These are phyloP conservation scores for Paracoccidioides lutzii DNA, from an alignment of 2,329 filamentous ascomycete genomes.

Conservation along the genomic window DNA sequence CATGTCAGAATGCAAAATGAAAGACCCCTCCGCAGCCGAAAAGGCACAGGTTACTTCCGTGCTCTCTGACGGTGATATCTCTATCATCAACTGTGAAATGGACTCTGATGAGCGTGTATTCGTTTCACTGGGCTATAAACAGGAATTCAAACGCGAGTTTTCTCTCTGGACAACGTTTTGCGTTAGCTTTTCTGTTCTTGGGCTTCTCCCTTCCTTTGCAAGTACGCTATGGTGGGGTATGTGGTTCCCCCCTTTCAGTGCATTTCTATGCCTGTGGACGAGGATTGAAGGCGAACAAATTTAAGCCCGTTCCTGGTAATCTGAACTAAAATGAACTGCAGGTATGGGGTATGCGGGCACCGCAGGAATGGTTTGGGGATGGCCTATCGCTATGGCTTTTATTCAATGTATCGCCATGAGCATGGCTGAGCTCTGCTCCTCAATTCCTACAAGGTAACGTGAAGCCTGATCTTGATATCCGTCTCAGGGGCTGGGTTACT, in stretches of 20 bases:
- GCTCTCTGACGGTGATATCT: slow-evolving; percentile 26
- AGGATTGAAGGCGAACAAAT: neutral
- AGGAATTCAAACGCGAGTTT: slow-evolving; percentile 58
- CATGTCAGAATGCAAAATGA: neutral
- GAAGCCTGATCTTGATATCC: neutral
- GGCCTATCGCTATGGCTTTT: slow-evolving; percentile 59
- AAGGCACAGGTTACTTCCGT: slow-evolving; percentile 21
- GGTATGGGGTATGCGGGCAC: slow-evolving; percentile 44
- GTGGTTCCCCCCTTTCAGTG: slow-evolving; percentile 29
- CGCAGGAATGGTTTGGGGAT: slow-evolving; percentile 61
- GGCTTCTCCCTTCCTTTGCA: slow-evolving; percentile 57
- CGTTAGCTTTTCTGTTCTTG: slow-evolving; percentile 60
- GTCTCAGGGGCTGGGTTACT: neutral
- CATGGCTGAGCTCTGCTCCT: slow-evolving; percentile 59
- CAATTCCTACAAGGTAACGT: slow-evolving; percentile 52
- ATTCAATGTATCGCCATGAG: slow-evolving; percentile 57
- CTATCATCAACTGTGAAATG: slow-evolving; percentile 24
- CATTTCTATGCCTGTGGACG: slow-evolving; percentile 15
- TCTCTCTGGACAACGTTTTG: slow-evolving; percentile 62
- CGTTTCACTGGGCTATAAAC: slow-evolving; percentile 39
- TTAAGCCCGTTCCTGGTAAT: slow-evolving; percentile 3
- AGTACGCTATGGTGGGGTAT: slow-evolving; percentile 60
- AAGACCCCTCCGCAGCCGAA: neutral
- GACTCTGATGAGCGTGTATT: slow-evolving; percentile 32
- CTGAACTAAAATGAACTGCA: slow-evolving; percentile 6